These are phyloP conservation scores for Cordyceps farinosa DNA, from an alignment of 2,329 filamentous ascomycete species.

Conservation along the genomic window DNA sequence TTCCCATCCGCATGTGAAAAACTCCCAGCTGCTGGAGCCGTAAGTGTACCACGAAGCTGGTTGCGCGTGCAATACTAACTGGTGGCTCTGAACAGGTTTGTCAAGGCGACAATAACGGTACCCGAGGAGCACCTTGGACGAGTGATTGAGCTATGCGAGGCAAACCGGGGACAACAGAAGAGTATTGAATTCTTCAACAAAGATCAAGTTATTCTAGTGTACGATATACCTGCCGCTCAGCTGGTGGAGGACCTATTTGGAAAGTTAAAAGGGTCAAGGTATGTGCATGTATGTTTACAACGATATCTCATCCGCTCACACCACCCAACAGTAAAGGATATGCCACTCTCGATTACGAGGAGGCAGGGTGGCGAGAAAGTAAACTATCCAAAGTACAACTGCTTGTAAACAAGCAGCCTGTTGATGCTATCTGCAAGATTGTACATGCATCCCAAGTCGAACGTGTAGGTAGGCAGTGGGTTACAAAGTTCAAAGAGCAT, in stretches of 20 bases:
- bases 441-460: conserved; percentile 80
- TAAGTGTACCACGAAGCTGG: conserved; percentile 31
- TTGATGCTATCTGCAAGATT: conserved; percentile 91
- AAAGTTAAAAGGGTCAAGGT: conserved; percentile 84
- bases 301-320: not conserved
- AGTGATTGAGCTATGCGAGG: conserved; percentile 92
- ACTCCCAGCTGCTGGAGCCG: conserved; percentile 49
- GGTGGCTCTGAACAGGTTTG: conserved; percentile 45
- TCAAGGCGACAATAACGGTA: conserved; percentile 80
- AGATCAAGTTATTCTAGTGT: conserved; percentile 91
- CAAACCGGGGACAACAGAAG: conserved; percentile 81
- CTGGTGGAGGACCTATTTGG: conserved; percentile 97
- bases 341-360: conserved; percentile 93
- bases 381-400: conserved; percentile 86
- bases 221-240: conserved; percentile 81
- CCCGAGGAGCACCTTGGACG: conserved; percentile 92
- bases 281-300: conserved; percentile 22
- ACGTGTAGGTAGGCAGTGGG: conserved; percentile 80
- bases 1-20: conserved; percentile 46
- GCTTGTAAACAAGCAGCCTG: conserved; percentile 86
- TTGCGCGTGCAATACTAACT: not conserved
- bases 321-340: conserved; percentile 66
- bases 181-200: conserved; percentile 87
- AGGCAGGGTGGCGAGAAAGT: conserved; percentile 79
- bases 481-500: conserved; percentile 93